phyloP scores from a whole-genome alignment of 2,329 filamentous ascomycete species.

The Salinomyces thailandicus region DNA sequence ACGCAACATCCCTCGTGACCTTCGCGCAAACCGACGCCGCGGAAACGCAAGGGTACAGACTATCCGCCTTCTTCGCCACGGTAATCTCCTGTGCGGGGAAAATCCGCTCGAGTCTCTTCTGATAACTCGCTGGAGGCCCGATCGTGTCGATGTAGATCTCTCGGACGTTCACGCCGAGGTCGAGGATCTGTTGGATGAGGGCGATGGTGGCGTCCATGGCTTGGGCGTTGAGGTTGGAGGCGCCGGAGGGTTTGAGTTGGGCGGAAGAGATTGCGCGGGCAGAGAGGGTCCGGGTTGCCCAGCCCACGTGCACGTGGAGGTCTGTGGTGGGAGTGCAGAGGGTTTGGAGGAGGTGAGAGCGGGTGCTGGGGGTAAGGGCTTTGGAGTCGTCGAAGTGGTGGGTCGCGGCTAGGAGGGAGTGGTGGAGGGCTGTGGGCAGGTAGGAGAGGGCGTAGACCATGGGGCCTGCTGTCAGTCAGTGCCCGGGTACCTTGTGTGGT shows the following conservation, averaged over 20 bases:
- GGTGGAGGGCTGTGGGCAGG: slow-evolving; percentile 51
- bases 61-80: slow-evolving; percentile 68
- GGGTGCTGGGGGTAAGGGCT: slow-evolving; percentile 70
- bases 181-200: slow-evolving; percentile 67
- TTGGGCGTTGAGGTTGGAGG: slow-evolving; percentile 91
- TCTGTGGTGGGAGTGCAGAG: slow-evolving; percentile 57
- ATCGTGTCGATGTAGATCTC: slow-evolving; percentile 96
- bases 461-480: slow-evolving; percentile 34
- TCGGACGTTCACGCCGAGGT: slow-evolving; percentile 65
- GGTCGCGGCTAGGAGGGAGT: slow-evolving; percentile 62
- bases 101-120: slow-evolving; percentile 69
- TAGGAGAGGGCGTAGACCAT: slow-evolving; percentile 67
- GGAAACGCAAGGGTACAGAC: slow-evolving; percentile 82
- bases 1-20: slow-evolving; percentile 81
- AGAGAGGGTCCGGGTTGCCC: slow-evolving; percentile 71
- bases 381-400: slow-evolving; percentile 96
- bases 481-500: not conserved
- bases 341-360: slow-evolving; percentile 58
- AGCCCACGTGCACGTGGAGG: slow-evolving; percentile 59
- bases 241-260: slow-evolving; percentile 55
- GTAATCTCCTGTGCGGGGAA: slow-evolving; percentile 58
- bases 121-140: slow-evolving; percentile 71
- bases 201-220: slow-evolving; percentile 84
- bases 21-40: slow-evolving; percentile 93
- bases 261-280: slow-evolving; percentile 70